phyloP scores from a whole-genome alignment of 1,139 yeast species.

The Kodamaea suecica region DNA sequence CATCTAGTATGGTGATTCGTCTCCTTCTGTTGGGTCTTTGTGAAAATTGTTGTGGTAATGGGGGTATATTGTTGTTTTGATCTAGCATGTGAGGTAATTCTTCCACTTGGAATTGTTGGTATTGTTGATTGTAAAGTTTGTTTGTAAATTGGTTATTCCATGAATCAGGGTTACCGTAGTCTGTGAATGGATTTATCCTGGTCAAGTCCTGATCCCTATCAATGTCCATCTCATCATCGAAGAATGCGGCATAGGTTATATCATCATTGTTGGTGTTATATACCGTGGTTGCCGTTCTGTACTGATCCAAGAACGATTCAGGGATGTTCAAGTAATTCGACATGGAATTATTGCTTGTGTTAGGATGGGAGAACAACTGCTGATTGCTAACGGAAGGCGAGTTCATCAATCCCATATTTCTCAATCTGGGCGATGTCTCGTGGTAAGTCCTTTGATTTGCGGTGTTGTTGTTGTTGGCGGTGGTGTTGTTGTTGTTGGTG shows the following conservation, averaged over 20 bases:
- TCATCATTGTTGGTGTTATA: slow-evolving; percentile 4
- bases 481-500: slow-evolving; percentile 2
- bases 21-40: slow-evolving; percentile 20
- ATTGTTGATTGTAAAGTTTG: slow-evolving; percentile 5
- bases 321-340: slow-evolving; percentile 32
- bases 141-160: slow-evolving; percentile 10
- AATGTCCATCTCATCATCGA: slow-evolving; percentile 14
- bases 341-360: slow-evolving; percentile 16
- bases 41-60: slow-evolving; percentile 14
- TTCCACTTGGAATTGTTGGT: slow-evolving; percentile 10
- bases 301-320: slow-evolving; percentile 32
- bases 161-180: slow-evolving; percentile 39
- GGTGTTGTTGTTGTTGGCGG: slow-evolving; percentile 19
- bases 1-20: slow-evolving; percentile 36
- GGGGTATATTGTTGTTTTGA: slow-evolving; percentile 4
- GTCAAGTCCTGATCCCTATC: slow-evolving; percentile 8
- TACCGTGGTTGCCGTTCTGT: slow-evolving; percentile 9
- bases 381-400: not conserved
- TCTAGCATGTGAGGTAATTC: slow-evolving; percentile 4
- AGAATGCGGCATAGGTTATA: slow-evolving; percentile 7
- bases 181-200: slow-evolving; percentile 31
- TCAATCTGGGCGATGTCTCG: not conserved
- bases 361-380: slow-evolving; percentile 16
- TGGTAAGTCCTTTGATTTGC: slow-evolving; percentile 9
- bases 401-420: not conserved